Evolutionary conservation across 1,139 yeast genomes (phyloP).

Genomic region (Suhomyces guaymorum): DNA sequence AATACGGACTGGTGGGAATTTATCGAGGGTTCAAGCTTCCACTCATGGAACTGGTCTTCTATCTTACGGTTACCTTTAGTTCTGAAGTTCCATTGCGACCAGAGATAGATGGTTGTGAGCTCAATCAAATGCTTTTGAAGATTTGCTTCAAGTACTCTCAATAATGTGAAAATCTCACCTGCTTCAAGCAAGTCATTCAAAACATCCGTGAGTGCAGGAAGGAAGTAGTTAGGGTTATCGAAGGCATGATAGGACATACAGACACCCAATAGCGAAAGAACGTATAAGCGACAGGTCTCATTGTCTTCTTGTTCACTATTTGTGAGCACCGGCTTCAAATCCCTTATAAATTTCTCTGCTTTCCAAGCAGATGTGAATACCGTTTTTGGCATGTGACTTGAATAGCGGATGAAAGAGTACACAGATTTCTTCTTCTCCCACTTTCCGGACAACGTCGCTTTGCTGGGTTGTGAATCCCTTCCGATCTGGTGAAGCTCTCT

Average conservation of each 20-base stretch:
- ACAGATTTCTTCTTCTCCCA: too few species aligned
- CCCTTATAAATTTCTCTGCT: constrained; percentile 19
- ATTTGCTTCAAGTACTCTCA: constrained; percentile 16
- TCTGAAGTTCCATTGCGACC: constrained; percentile 37
- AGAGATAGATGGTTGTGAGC: constrained; percentile 36
- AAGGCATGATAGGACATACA: constrained; percentile 23
- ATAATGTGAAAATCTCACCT: constrained; percentile 25
- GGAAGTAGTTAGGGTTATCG: constrained; percentile 34
- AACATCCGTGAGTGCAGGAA: constrained; percentile 35
- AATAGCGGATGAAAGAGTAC: constrained; percentile 14
- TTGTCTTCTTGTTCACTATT: constrained; percentile 4
- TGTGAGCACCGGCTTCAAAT: constrained; percentile 6
- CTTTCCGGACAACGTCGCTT: background rate
- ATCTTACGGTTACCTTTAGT: constrained; percentile 5
- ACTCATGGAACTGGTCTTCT: constrained; percentile 16
- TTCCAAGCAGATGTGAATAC: constrained; percentile 16
- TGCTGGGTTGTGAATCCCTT: constrained; percentile 1
- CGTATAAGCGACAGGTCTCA: constrained; percentile 2
- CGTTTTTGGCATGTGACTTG: constrained; percentile 15
- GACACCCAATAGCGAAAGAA: constrained; percentile 21
- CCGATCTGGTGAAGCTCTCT: constrained; percentile 7
- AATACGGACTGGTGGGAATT: constrained; percentile 32
- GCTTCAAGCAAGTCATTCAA: constrained; percentile 37
- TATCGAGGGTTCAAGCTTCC: constrained; percentile 23
- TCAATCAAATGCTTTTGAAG: constrained; percentile 29